These are phyloP conservation scores for Stenogyne calaminthoides DNA, from an alignment of 305 asterid species.

Conservation along the genomic window DNA sequence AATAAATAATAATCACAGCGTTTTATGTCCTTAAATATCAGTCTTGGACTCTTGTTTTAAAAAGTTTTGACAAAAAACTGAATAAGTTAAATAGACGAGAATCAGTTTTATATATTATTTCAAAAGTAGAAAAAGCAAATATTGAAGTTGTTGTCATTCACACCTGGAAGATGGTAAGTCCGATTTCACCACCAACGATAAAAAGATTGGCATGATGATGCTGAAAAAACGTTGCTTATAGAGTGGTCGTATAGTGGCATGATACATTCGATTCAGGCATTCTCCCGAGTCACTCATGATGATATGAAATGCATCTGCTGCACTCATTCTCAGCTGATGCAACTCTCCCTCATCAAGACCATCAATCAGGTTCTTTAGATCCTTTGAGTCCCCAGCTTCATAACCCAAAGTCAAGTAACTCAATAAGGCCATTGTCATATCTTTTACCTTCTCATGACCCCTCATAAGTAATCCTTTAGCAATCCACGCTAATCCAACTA, in stretches of 20 bases:
- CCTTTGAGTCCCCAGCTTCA: conserved; percentile 35
- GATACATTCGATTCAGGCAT: conserved; percentile 75
- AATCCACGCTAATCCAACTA: conserved; percentile 90
- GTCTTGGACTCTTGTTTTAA: neutral
- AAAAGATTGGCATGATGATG: conserved; percentile 67
- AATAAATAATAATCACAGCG: neutral
- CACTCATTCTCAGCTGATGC: conserved; percentile 60
- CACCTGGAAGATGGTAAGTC: conserved; percentile 62
- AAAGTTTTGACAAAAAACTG: conserved; percentile 19
- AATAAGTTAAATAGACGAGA: conserved; percentile 17
- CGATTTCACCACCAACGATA: conserved; percentile 53
- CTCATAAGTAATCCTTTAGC: conserved; percentile 96
- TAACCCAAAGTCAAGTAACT: conserved; percentile 52
- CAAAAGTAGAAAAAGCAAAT: neutral
- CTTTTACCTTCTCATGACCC: conserved; percentile 89
- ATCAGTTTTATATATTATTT: neutral
- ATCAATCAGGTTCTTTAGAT: conserved; percentile 37
- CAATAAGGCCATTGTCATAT: conserved; percentile 64
- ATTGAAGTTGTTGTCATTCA: conserved; percentile 23
- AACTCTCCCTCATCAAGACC: conserved; percentile 46
- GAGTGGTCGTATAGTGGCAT: conserved; percentile 81
- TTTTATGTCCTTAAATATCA: conserved; percentile 8
- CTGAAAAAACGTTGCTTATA: conserved; percentile 93
- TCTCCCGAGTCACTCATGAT: conserved; percentile 79
- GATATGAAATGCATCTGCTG: conserved; percentile 88